phyloP scores from a whole-genome alignment of 1,139 yeast species.

The Chernovozyma aurita region DNA sequence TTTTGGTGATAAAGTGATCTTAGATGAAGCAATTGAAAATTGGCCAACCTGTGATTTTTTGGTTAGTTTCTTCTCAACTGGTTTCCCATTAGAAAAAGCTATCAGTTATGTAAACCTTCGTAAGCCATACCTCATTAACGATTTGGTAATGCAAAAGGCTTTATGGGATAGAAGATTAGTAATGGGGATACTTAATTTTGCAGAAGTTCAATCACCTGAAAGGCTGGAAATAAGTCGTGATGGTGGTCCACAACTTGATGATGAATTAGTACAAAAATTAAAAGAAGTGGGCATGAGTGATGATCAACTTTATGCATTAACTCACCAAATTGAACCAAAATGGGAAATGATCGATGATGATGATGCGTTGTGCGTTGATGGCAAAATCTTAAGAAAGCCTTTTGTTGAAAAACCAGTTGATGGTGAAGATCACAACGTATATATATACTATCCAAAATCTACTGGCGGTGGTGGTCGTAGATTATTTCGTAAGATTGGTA shows the following conservation, averaged over 20 bases:
- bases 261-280: slow-evolving; percentile 47
- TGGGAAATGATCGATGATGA: slow-evolving; percentile 89
- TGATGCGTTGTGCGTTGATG: slow-evolving; percentile 80
- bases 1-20: slow-evolving; percentile 94
- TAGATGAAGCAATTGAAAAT: slow-evolving; percentile 88
- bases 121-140: slow-evolving; percentile 87
- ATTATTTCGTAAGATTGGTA: slow-evolving; percentile 91
- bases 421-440: slow-evolving; percentile 97
- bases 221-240: slow-evolving; percentile 89
- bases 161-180: slow-evolving; percentile 96
- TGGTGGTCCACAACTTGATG: slow-evolving; percentile 88
- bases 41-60: slow-evolving; percentile 99
- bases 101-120: slow-evolving; percentile 84
- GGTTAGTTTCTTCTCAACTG: slow-evolving; percentile 89
- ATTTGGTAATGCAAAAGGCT: slow-evolving; percentile 84
- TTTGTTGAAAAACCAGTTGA: slow-evolving; percentile 98
- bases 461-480: slow-evolving; percentile 98
- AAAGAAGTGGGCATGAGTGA: slow-evolving; percentile 32
- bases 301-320: slow-evolving; percentile 52
- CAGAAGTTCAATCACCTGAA: slow-evolving; percentile 82
- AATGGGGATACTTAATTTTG: slow-evolving; percentile 72
- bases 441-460: slow-evolving; percentile 80
- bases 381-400: slow-evolving; percentile 72
- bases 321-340: slow-evolving; percentile 65
- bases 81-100: slow-evolving; percentile 95